Evolutionary conservation across 73 alveolate species (phyloP), one percentile per base, ranked within the genome.

Genomic region (Effrenium voratum): DNA sequence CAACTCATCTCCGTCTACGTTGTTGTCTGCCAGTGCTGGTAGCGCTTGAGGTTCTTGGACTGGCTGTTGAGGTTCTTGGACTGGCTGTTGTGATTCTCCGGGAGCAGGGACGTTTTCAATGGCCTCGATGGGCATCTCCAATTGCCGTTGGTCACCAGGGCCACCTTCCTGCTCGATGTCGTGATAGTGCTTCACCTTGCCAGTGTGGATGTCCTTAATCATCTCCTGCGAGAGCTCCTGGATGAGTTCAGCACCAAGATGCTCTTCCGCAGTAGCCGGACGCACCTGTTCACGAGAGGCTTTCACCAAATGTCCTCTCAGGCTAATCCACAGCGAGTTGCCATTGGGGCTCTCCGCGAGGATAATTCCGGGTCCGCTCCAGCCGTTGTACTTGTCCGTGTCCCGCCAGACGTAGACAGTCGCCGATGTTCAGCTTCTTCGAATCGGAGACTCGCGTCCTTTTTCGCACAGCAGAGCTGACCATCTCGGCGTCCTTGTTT

Each of bases 341-440:
- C 28, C 30, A 19, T 6, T 28, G 0, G 83, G 68, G 0, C 5
- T 28, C 15, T 86, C 94, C 3, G 82, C 94, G 34, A 86, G 36
- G 8, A 43, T 24, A 5, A 86, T 70, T 59, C 94, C 94, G 5
- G 94, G 83, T 8, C 94, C 94, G 2, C 3, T 45, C 93, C 93
- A 84, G 0, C 81, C 59, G 1, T 44, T 36, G n/a, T 55, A 52
- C 59, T 32, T 12, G 28, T n/a, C 38, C 2, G 77, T 26, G 28
- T 84, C 60, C 13, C 93, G 93, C n/a, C 0, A 84, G 34, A 84
- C 80, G 38, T 84, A 84, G 45, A 84, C 60, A 36, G 28, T n/a
- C 38, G 3, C 86, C 81, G 4, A n/a, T 34, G 10, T 3, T 52
- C 0, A 38, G 10, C 34, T 38, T 3, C 45, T 52, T 52, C 47